Evolutionary conservation across 768 basidiomycete genomes (phyloP).

Genomic region (Mycena capillaripes): DNA sequence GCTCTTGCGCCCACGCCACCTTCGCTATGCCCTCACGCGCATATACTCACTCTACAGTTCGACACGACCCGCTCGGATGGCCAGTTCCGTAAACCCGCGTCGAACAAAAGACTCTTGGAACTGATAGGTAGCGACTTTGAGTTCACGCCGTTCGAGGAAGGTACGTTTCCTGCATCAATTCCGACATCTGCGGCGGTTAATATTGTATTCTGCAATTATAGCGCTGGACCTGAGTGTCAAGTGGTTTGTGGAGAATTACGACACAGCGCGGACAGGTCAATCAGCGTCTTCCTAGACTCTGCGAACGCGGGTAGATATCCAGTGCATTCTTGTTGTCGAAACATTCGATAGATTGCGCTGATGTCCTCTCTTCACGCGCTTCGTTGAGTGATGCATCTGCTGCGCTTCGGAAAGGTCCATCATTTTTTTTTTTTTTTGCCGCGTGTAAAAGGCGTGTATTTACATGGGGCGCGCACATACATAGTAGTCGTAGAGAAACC

Average conservation of each 20-base stretch:
- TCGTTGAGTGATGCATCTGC: not conserved
- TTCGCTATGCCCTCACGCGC: not conserved
- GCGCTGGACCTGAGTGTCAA: constrained; percentile 66
- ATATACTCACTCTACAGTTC: constrained; percentile 63
- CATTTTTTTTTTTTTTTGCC: not conserved
- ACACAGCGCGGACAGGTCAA: constrained; percentile 58
- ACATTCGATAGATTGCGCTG: not conserved
- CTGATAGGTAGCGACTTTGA: constrained; percentile 70
- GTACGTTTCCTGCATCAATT: constrained; percentile 53
- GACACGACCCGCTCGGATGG: constrained; percentile 90
- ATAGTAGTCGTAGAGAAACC: no score
- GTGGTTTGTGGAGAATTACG: constrained; percentile 71
- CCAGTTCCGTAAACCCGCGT: constrained; percentile 96
- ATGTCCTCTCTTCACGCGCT: not conserved
- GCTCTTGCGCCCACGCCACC: not conserved
- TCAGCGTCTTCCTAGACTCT: no score
- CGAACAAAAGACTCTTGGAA: constrained; percentile 85
- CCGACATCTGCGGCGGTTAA: no score
- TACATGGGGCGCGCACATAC: not conserved
- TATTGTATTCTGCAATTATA: constrained; percentile 37
- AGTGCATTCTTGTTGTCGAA: no score
- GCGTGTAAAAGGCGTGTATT: constrained; percentile 1
- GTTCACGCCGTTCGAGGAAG: constrained; percentile 91
- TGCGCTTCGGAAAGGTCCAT: constrained; percentile 18
- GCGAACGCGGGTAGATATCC: no score